A percentile compares a stretch with the other conserved stretches of the same genome.
Conservation (phyloP, 768 basidiomycete species). For the Leccinum disarticulatum region DNA sequence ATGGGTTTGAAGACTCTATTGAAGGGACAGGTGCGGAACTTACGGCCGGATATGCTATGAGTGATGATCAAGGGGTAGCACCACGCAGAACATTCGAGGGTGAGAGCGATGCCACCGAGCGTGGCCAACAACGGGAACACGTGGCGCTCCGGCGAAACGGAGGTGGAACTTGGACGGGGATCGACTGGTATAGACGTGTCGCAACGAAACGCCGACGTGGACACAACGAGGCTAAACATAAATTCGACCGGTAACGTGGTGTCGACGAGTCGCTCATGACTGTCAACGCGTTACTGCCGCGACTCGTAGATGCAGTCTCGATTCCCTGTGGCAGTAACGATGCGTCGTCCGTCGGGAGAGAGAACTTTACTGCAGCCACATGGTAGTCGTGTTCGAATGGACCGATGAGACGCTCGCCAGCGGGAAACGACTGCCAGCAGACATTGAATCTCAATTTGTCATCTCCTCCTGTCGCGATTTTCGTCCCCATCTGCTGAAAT, state of each 20-base stretch:
- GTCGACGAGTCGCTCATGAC: no score
- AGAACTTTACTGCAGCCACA: no score
- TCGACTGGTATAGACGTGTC: neutral
- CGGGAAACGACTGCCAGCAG: no score
- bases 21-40: conserved; percentile 1
- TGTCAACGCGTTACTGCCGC: no score
- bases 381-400: no score
- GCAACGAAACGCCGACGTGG: neutral
- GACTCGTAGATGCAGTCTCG: no score
- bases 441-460: no score
- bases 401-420: no score
- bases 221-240: neutral
- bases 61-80: conserved; percentile 29
- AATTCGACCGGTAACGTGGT: neutral
- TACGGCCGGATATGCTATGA: conserved; percentile 30
- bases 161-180: neutral
- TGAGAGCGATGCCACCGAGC: conserved; percentile 13
- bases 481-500: no score
- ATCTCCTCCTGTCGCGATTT: no score
- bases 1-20: neutral
- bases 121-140: conserved; percentile 17
- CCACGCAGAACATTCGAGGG: conserved; percentile 24
- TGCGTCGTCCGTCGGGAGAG: no score
- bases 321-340: no score
- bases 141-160: conserved; percentile 20